Percentiles rank a stretch among this genome's conserved stretches.
phyloP scores from a whole-genome alignment of 768 basidiomycete species.

The Gloeophyllum trabeum region DNA sequence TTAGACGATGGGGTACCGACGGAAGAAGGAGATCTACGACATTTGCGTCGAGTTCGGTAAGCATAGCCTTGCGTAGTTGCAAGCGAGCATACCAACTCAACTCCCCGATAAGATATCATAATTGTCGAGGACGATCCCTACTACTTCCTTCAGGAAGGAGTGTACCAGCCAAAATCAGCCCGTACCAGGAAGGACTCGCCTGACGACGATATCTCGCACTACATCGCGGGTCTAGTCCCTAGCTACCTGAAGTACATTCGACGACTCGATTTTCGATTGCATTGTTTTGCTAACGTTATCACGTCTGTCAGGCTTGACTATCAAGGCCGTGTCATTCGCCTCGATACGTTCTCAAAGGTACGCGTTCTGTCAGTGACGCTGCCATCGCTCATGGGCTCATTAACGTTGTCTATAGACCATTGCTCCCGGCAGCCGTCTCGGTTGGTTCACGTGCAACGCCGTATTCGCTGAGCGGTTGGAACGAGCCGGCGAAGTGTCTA shows the following conservation, averaged over 20 bases:
- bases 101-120: conserved; percentile 55
- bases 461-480: conserved; percentile 68
- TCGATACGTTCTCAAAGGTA: conserved; percentile 76
- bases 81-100: conserved; percentile 82
- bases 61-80: conserved; percentile 59
- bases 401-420: conserved; percentile 39
- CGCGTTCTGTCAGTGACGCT: background rate
- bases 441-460: conserved; percentile 73
- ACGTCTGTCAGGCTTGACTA: conserved; percentile 41
- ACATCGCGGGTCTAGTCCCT: conserved; percentile 45
- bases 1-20: conserved; percentile 45
- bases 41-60: conserved; percentile 72
- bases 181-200: no score
- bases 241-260: conserved; percentile 53
- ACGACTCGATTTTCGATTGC: no score
- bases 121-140: conserved; percentile 84
- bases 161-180: conserved; percentile 34
- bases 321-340: conserved; percentile 73
- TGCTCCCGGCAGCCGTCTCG: conserved; percentile 66
- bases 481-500: conserved; percentile 53
- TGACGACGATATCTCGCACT: no score
- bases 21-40: conserved; percentile 76
- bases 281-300: conserved; percentile 1
- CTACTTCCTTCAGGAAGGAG: conserved; percentile 57
- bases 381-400: background rate